Base-by-base conservation (phyloP, 2,329 filamentous ascomycete genomes). In the Ophiocordyceps australis region DNA sequence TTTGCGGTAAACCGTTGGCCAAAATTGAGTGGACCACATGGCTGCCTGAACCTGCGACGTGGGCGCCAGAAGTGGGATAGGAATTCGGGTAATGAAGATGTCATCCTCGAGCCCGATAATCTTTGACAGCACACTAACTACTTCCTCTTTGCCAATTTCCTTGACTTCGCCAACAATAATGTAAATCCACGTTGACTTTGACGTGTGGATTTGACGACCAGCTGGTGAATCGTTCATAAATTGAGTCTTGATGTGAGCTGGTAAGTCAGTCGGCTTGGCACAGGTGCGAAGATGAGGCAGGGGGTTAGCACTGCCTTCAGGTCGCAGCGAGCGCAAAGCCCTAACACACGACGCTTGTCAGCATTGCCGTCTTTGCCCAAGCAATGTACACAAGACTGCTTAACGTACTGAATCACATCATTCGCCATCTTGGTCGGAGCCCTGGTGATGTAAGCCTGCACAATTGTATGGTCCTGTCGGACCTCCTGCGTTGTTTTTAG, bases 1-100 rank as follows among this genome's bases (percentile, higher is more conserved):
- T 54, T 83, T 83, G 35, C 80, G 75, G 52, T 89, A 91, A 25
- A 85, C 69, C 2, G 74, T 77, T 9, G 81, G 81, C 81, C 81
- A 91, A 47, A 81, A 86, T 37, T 74, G 62, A 18, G 65, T 57
- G 15, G 71, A 75, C 79, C 79, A 89, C 43, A 68, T 56, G 15
- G 65, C 66, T 7, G 81, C 78, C 46, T 86, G 78, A 20, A 74
- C 60, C 36, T 74, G 66, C 4, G 77, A 85, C 5, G 74, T 82
- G 3, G 81, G 81, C 14, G 79, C 64, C 23, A 81, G 55, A 15
- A 75, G 55, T 6, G 81, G 81, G 9, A 89, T 74, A 0, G 70
- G 65, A 28, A 81, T 66, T 28, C 59, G 62, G 27, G 63, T 59
- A 26, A 83, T 52, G 38, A 68, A 68, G 23, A 68, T 53, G 24